These are phyloP conservation scores for Trichoderma koningiopsis DNA, from an alignment of 2,329 filamentous ascomycete genomes.

Conservation along the genomic window DNA sequence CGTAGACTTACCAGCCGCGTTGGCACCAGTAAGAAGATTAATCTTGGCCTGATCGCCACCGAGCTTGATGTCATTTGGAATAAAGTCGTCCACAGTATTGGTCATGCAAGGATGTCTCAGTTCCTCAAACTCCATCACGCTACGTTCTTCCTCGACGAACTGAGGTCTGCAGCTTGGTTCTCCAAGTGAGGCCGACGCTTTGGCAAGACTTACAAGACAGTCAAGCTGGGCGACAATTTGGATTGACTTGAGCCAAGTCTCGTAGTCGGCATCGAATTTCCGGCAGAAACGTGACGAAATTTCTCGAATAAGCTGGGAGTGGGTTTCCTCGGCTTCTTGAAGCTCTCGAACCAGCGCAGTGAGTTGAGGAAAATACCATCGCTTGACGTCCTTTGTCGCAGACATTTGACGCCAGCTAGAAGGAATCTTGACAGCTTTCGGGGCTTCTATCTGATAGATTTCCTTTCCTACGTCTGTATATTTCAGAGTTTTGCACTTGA, in stretches of 20 bases:
- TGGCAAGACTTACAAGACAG: conserved; percentile 90
- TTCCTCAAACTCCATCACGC: conserved; percentile 87
- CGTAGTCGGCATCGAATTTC: conserved; percentile 86
- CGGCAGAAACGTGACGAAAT: conserved; percentile 80
- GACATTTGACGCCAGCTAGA: conserved; percentile 96
- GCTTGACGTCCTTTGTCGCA: conserved; percentile 83
- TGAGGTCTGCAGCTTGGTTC: conserved; percentile 83
- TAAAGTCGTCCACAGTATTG: conserved; percentile 87
- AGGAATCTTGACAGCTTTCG: conserved; percentile 82
- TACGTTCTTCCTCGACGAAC: conserved; percentile 85
- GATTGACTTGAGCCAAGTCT: conserved; percentile 84
- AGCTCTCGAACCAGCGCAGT: conserved; percentile 80
- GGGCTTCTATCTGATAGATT: conserved; percentile 92
- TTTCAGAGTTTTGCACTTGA: conserved; percentile 73
- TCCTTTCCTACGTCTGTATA: conserved; percentile 92
- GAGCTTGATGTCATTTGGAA: conserved; percentile 89
- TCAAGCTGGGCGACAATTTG: conserved; percentile 90
- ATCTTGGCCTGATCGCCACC: conserved; percentile 83
- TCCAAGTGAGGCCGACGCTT: conserved; percentile 80
- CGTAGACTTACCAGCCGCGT: conserved; percentile 96
- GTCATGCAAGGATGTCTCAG: conserved; percentile 95
- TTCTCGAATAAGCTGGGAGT: conserved; percentile 86
- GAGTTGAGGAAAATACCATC: conserved; percentile 89
- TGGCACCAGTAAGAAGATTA: conserved; percentile 89
- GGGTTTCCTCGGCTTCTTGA: conserved; percentile 92